Conservation (phyloP, 345 rosid species). For the Draba incana region DNA sequence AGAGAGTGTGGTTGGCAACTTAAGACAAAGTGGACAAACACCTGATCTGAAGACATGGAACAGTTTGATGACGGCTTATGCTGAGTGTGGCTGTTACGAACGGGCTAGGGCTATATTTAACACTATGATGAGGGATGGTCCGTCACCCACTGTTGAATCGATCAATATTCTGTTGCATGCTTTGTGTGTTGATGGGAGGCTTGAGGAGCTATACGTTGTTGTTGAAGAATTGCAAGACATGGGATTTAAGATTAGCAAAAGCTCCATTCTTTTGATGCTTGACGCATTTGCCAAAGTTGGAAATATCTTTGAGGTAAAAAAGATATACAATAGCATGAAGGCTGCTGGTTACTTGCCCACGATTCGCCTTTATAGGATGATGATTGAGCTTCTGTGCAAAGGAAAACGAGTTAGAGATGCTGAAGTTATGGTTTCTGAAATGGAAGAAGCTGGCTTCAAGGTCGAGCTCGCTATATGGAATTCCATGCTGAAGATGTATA, state of each 20-base stretch:
- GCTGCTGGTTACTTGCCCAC: slow-evolving; percentile 95
- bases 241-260: slow-evolving; percentile 90
- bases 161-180: slow-evolving; percentile 85
- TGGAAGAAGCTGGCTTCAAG: slow-evolving; percentile 85
- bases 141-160: slow-evolving; percentile 88
- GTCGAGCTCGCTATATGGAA: slow-evolving; percentile 89
- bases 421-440: slow-evolving; percentile 87
- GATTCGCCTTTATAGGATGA: slow-evolving; percentile 87
- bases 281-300: slow-evolving; percentile 84
- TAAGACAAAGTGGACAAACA: slow-evolving; percentile 57
- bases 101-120: slow-evolving; percentile 90
- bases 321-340: slow-evolving; percentile 92
- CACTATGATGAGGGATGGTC: slow-evolving; percentile 94
- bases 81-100: slow-evolving; percentile 90
- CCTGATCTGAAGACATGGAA: slow-evolving; percentile 85
- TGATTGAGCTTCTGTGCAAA: slow-evolving; percentile 73
- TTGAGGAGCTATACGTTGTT: slow-evolving; percentile 82
- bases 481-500: slow-evolving; percentile 82
- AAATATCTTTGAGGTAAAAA: slow-evolving; percentile 86
- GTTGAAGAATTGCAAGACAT: slow-evolving; percentile 94
- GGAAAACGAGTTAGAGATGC: slow-evolving; percentile 83
- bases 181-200: slow-evolving; percentile 71
- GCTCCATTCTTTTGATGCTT: slow-evolving; percentile 86
- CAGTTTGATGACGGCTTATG: slow-evolving; percentile 83
- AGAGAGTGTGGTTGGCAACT: slow-evolving; percentile 75